Conservation (phyloP, 768 basidiomycete species). For the Fistulinella prunicolor region DNA sequence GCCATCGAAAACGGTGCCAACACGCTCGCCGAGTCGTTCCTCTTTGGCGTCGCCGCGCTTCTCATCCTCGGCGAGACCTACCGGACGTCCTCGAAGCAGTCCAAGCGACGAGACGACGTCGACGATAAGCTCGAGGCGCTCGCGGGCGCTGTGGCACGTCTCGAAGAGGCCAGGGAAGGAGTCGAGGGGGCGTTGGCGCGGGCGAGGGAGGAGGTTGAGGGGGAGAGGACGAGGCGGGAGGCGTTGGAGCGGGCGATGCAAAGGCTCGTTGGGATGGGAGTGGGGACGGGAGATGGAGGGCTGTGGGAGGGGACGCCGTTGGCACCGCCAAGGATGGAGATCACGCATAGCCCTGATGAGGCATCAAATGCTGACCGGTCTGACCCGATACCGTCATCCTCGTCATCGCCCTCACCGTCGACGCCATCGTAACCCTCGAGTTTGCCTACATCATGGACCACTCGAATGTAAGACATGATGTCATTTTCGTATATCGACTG, state of each 20-base stretch:
- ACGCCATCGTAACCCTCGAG: too few relatives aligned
- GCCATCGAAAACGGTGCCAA: conserved; percentile 88
- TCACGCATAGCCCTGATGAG: conserved; percentile 20
- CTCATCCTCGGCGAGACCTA: conserved; percentile 77
- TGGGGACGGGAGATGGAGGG: conserved; percentile 64
- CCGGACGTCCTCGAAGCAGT: conserved; percentile 66
- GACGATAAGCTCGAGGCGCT: conserved; percentile 70
- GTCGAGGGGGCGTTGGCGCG: conserved; percentile 42
- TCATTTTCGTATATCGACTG: too few relatives aligned
- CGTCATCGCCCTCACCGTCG: too few relatives aligned
- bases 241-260: conserved; percentile 65
- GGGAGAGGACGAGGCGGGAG: conserved; percentile 44
- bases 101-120: conserved; percentile 68
- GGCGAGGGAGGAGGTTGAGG: conserved; percentile 43
- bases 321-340: conserved; percentile 41
- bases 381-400: conserved; percentile 1
- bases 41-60: conserved; percentile 71
- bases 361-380: conserved; percentile 6
- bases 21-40: conserved; percentile 78
- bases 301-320: conserved; percentile 60
- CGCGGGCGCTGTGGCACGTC: conserved; percentile 40
- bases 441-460: too few relatives aligned
- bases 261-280: conserved; percentile 65
- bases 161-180: conserved; percentile 41
- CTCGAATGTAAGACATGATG: too few relatives aligned